Evolutionary conservation across 192 early-diverging fungal genomes (phyloP).

Genomic region (Spizellomyces sp.): DNA sequence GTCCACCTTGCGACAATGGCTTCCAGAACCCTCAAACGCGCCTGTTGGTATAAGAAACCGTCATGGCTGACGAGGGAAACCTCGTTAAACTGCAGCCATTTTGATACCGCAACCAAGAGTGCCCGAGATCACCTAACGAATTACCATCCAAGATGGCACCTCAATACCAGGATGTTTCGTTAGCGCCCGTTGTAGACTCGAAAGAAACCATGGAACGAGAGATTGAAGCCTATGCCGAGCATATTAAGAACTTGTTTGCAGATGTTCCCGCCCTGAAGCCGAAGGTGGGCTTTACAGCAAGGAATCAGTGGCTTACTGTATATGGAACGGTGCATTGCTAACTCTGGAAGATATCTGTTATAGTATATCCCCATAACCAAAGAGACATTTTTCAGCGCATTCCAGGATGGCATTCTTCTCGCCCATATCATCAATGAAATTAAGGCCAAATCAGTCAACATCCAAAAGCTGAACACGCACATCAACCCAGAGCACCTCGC

Average conservation of each 20-base stretch:
- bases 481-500: slow-evolving; percentile 19
- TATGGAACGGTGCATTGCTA: too few species aligned
- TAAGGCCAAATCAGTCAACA: slow-evolving; percentile 20
- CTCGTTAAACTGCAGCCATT: too few species aligned
- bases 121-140: too few species aligned
- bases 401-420: slow-evolving; percentile 29
- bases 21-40: too few species aligned
- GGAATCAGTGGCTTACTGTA: background rate
- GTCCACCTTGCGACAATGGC: too few species aligned
- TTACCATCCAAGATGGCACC: background rate
- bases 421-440: slow-evolving; percentile 30
- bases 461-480: slow-evolving; percentile 16
- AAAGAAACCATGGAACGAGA: slow-evolving; percentile 15
- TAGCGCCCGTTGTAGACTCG: background rate
- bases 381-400: slow-evolving; percentile 15
- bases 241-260: slow-evolving; percentile 25
- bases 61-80: too few species aligned
- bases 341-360: background rate
- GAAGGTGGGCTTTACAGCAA: slow-evolving; percentile 8
- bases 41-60: too few species aligned
- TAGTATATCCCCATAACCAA: slow-evolving; percentile 26
- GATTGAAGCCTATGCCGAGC: slow-evolving; percentile 25
- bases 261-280: slow-evolving; percentile 16
- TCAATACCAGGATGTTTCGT: slow-evolving; percentile 21
- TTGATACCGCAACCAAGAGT: too few species aligned